Evolutionary conservation across 192 early-diverging fungal species (phyloP).

Genomic region (Umbelopsis sp.): DNA sequence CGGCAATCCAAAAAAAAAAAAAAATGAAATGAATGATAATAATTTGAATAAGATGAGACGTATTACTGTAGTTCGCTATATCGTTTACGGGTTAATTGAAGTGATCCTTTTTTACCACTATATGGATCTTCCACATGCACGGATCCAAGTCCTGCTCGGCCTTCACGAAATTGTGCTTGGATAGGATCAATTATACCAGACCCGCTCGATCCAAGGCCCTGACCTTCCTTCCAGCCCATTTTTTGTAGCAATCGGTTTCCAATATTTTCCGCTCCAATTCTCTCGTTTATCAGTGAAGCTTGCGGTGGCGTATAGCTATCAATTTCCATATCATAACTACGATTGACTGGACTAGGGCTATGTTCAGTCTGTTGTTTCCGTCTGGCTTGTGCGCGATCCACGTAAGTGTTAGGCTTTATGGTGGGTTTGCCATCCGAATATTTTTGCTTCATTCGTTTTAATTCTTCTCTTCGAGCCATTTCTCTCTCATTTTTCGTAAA

Average conservation of each 20-base stretch:
- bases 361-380: slow-evolving; percentile 10
- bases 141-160: slow-evolving; percentile 47
- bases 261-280: slow-evolving; percentile 61
- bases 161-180: slow-evolving; percentile 63
- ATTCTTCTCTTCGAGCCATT: slow-evolving; percentile 31
- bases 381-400: slow-evolving; percentile 25
- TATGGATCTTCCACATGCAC: neutral
- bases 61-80: neutral
- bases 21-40: too few relatives aligned
- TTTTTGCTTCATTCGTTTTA: slow-evolving; percentile 31
- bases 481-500: slow-evolving; percentile 27
- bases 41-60: neutral
- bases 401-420: neutral
- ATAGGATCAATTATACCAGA: slow-evolving; percentile 89
- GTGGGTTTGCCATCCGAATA: neutral
- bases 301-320: neutral
- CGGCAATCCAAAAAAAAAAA: neutral
- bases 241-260: slow-evolving; percentile 61
- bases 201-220: slow-evolving; percentile 70
- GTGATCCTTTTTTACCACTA: neutral
- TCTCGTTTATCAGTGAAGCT: slow-evolving; percentile 18
- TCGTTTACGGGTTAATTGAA: neutral
- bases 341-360: neutral
- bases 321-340: neutral
- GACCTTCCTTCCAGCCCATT: slow-evolving; percentile 74